Evolutionary conservation across 129 eudicot genomes (phyloP), one percentile per base, ranked within the genome.

Genomic region (Artemisia argyi): DNA sequence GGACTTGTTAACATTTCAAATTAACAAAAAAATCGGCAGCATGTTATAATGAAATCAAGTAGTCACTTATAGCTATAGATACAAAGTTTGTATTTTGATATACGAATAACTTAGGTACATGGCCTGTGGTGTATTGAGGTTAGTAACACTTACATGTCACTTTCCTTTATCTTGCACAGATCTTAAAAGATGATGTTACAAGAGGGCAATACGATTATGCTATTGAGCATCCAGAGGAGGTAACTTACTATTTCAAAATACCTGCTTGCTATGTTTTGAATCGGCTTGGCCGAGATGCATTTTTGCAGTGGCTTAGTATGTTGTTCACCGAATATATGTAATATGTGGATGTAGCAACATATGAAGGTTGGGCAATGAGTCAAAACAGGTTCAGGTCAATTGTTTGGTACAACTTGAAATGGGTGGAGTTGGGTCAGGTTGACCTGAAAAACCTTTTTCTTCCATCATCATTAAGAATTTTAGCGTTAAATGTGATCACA

Each of bases 161-260:
- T 44, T 76, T 77, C 65, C 12, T 55, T 53, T 59, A 52, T 17
- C 30, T 54, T 12, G 64, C 68, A 75, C 75, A 92, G 98, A 89
- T 92, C 72, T 82, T 92, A 79, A 92, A 92, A 75, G 97, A 92
- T 81, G 97, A 92, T 56, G 85, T 80, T 64, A 92, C 97, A 22
- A 87, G 97, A 77, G 91, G 84, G 75, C 96, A 92, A 70, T 92
- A 92, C 84, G 98, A 92, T 82, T 92, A 92, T 83, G 98, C 98
- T 80, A 86, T 89, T 80, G 98, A 84, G 76, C 98, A 92, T 84
- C 98, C 98, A 26, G 98, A 92, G 81, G 98, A 92, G 90, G 98
- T 92, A 55, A 55, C 81, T 50, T 68, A 11, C 22, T 69, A 30
- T 59, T 11, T 56, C 46, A 4, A 17, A 54, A 54, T 15, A 2